Evolutionary conservation across 768 basidiomycete species (phyloP), one percentile per base, ranked within the genome.

Genomic region (Naganishia vishniacii): DNA sequence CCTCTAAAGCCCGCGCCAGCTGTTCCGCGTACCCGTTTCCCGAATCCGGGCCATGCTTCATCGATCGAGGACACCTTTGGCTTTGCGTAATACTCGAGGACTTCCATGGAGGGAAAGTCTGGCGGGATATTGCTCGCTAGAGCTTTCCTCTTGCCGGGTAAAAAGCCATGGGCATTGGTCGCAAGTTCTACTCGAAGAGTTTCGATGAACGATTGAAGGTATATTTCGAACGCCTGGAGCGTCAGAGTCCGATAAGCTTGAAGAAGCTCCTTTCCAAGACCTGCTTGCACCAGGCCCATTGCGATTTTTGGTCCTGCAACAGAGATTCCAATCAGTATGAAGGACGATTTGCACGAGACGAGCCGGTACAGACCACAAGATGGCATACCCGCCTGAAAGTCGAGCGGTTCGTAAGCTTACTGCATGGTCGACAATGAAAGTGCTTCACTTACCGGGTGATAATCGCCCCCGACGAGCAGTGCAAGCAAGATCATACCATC

Each of bases 391-490:
- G 73, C 56, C 61, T 62, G n/a, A 47, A 23, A 59, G 23, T 51
- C 28, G 13, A 11, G 12, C 28, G 23, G 20, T 60, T 9, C 48
- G 47, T 28, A 20, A n/a, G n/a, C n/a, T n/a, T n/a, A n/a, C n/a
- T n/a, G n/a, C n/a, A n/a, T n/a, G n/a, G n/a, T n/a, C n/a, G n/a
- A n/a, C n/a, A n/a, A n/a, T n/a, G n/a, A n/a, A n/a, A n/a, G n/a
- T n/a, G n/a, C n/a, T n/a, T 7, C 20, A 1, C 68, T 46, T 42
- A 77, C 86, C 51, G 84, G 83, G 59, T 88, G 83, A 69, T 95
- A 97, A 75, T 97, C 92, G 0, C 92, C 92, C 0, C 92, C 92
- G n/a, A 85, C 85, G 70, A 92, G 81, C 1, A 93, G 80, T 2
- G 86, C 91, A 45, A 92, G 86, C 26, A 93, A 83, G 58, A 92